Percentiles rank a stretch among this genome's conserved stretches.
phyloP scores from a whole-genome alignment of 306 rosid species.

The Lathyrus tuberosus region DNA sequence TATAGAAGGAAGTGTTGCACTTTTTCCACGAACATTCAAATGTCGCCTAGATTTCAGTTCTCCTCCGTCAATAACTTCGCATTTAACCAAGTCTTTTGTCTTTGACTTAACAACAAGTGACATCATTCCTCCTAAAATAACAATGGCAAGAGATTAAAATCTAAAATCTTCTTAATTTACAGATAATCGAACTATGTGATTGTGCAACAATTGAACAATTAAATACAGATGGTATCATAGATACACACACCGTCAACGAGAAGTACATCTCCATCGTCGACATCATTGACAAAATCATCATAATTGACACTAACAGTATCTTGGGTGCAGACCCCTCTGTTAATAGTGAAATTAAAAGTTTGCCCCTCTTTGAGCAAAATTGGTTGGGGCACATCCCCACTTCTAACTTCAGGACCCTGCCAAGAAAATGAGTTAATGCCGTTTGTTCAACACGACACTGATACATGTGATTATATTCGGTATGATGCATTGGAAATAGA shows the following conservation, averaged over 20 bases:
- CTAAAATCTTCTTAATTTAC: conserved; percentile 18
- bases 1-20: conserved; percentile 96
- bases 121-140: conserved; percentile 90
- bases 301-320: conserved; percentile 91
- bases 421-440: conserved; percentile 17
- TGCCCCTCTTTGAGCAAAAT: conserved; percentile 75
- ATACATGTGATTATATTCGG: neutral
- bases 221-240: conserved; percentile 17
- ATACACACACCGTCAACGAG: conserved; percentile 87
- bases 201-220: conserved; percentile 5
- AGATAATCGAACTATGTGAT: conserved; percentile 29
- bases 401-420: conserved; percentile 98
- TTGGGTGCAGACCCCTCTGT: conserved; percentile 74
- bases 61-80: conserved; percentile 90
- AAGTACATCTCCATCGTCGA: conserved; percentile 80
- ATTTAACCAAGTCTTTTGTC: conserved; percentile 71
- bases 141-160: conserved; percentile 18
- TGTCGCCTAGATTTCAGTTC: conserved; percentile 96
- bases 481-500: neutral
- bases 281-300: conserved; percentile 88
- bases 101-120: conserved; percentile 84
- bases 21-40: conserved; percentile 94
- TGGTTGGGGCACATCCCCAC: conserved; percentile 86
- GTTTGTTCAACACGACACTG: neutral
- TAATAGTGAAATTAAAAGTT: conserved; percentile 81